Evolutionary conservation across 1,284 basidiomycete genomes (phyloP), one percentile per base, ranked within the genome.

Genomic region (Rhodotorula sp.): DNA sequence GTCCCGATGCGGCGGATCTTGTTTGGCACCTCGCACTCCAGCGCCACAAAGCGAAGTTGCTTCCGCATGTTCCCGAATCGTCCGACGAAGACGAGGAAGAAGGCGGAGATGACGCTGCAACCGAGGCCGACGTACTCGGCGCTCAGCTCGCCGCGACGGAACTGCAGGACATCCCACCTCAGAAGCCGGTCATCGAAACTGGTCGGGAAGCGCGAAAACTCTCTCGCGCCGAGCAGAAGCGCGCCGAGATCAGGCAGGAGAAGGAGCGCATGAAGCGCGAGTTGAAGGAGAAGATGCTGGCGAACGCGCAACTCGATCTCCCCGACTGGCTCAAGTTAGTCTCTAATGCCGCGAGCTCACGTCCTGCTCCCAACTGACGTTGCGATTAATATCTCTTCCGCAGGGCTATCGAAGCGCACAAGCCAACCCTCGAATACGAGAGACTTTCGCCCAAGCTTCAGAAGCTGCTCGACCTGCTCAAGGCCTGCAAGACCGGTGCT

Each of bases 1-100:
- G 68, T 1, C 68, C 68, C 20, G 55, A 69, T 44, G 68, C 68
- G 2, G 15, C 26, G n/a, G 68, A 69, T 60, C 48, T 69, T 26
- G 56, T 69, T 53, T 69, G 64, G 60, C 68, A 69, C 30, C 60
- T 66, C n/a, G 56, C 48, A 5, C 24, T 62, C 18, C 26, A 37
- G 8, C 53, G 62, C 6, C 62, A 62, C 60, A 53, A 54, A 24
- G 14, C 42, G 6, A 65, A 59, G 46, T 42, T 56, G 45, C 20
- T 60, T 7, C 37, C 51, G 6, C 51, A 45, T 12, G 18, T 42
- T 8, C 55, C 55, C 44, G 29, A 51, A 26, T 26, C 60, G 49
- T 51, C 53, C 20, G 58, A n/a, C 30, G 56, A 51, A n/a, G 56
- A 26, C 4, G 56, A 54, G n/a, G 37, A 17, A 24, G 33, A 56